These are phyloP conservation scores for Knufia petricola DNA, from an alignment of 2,329 filamentous ascomycete genomes.

Conservation along the genomic window DNA sequence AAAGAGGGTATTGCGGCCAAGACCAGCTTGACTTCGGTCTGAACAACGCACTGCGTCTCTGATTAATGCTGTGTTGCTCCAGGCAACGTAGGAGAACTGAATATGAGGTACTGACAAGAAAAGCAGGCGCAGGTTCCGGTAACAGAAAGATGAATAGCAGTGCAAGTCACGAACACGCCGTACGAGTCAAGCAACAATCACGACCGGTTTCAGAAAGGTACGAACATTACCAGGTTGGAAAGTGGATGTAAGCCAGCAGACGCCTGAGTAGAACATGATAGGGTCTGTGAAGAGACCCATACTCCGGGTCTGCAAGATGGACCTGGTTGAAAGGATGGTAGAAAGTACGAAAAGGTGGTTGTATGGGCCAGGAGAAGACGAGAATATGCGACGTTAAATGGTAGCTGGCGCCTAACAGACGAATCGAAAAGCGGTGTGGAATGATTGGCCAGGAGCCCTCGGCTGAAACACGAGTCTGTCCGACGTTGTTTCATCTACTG, in stretches of 20 bases:
- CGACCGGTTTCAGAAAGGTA: neutral
- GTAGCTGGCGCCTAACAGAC: neutral
- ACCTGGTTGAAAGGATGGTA: neutral
- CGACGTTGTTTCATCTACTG: constrained; percentile 6
- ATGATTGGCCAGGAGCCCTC: neutral
- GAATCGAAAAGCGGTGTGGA: neutral
- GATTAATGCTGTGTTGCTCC: constrained; percentile 2
- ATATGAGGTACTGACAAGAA: neutral
- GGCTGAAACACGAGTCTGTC: constrained; percentile 6
- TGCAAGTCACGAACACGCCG: neutral
- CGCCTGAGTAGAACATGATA: neutral
- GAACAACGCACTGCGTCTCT: neutral
- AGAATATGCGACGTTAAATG: constrained; percentile 1
- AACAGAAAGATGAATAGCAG: constrained; percentile 1
- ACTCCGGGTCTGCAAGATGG: neutral
- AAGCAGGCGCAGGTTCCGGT: neutral
- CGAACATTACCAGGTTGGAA: no score
- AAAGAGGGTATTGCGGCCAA: neutral
- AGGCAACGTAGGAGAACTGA: neutral
- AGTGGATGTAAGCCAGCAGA: neutral
- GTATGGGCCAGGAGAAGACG: constrained; percentile 8
- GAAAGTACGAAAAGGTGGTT: neutral
- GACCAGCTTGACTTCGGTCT: neutral
- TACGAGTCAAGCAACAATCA: constrained; percentile 3
- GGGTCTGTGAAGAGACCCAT: neutral